Evolutionary conservation across 495 filamentous ascomycete genomes (phyloP), one percentile per base, ranked within the genome.

Genomic region (Neurospora sp.): DNA sequence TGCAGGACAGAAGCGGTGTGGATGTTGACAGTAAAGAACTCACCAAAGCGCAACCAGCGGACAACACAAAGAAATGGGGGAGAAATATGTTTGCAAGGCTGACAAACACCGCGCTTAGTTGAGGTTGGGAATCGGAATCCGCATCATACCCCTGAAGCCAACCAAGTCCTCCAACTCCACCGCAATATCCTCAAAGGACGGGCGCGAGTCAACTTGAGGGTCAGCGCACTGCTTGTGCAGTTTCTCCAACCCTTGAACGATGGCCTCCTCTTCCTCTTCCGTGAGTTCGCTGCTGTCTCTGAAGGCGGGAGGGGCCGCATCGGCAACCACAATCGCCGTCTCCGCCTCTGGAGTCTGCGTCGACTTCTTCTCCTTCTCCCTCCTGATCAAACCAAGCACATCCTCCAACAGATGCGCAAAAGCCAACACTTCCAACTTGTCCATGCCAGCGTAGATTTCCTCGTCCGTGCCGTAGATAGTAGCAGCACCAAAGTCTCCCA

Each of bases 321-420:
- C 41, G 70, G 70, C 37, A 7, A 38, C 54, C 0, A 9, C 54
- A 9, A 62, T 2, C 0, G 54, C 54, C 27, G 14, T 18, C 27
- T 62, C 6, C 23, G 46, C 20, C 46, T 54, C 20, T 27, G 46
- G 20, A 1, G 20, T 27, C 20, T 54, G 10, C 4, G 11, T 54
- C 5, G 27, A 4, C 54, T 62, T 62, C 54, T 39, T 72, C n/a
- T 70, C 74, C 41, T 71, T 70, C 27, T 73, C 69, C n/a, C 37
- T 71, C 16, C 10, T 62, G 39, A 78, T 41, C 42, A 76, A 9
- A 39, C 73, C 74, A 18, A 84, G 73, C 14, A 86, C 46, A 73
- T 84, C 81, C 69, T 85, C 84, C 70, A 84, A 72, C 41, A 87
- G 75, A 72, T 83, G 77, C 20, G 78, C 83, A 75, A 85, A 87